phyloP scores from a whole-genome alignment of 805 yeast genomes.

The Phaffomyces antillensis region DNA sequence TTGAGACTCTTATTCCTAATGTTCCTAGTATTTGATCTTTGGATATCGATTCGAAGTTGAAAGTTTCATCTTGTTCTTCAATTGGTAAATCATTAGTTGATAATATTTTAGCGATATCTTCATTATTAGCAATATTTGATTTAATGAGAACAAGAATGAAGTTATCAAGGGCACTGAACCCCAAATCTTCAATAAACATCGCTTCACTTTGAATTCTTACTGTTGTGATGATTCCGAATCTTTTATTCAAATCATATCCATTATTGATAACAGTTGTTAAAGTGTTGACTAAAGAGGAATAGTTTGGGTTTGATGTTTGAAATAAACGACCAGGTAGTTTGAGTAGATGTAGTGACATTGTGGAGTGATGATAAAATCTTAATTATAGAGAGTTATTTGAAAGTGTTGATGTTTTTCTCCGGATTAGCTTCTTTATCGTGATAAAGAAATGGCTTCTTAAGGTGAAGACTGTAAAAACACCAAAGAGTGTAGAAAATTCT shows the following conservation, averaged over 20 bases:
- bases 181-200: constrained; percentile 15
- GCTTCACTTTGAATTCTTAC: constrained; percentile 13
- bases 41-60: neutral
- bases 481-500: too few species aligned
- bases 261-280: constrained; percentile 14
- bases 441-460: too few species aligned
- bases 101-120: neutral
- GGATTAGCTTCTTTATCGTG: too few species aligned
- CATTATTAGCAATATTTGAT: neutral
- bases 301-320: neutral
- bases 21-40: neutral
- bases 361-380: too few species aligned
- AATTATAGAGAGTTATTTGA: too few species aligned
- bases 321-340: neutral
- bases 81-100: neutral
- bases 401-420: too few species aligned
- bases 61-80: neutral
- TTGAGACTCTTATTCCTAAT: neutral
- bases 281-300: constrained; percentile 3
- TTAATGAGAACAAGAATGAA: constrained; percentile 12
- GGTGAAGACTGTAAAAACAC: too few species aligned
- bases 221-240: constrained; percentile 14
- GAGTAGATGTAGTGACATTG: neutral
- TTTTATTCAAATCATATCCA: constrained; percentile 14
- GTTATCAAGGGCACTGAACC: constrained; percentile 11